A percentile compares a stretch with the other conserved stretches of the same genome.
Evolutionary conservation across 805 yeast species (phyloP).

Genomic region (Monosporozyma servazzii): DNA sequence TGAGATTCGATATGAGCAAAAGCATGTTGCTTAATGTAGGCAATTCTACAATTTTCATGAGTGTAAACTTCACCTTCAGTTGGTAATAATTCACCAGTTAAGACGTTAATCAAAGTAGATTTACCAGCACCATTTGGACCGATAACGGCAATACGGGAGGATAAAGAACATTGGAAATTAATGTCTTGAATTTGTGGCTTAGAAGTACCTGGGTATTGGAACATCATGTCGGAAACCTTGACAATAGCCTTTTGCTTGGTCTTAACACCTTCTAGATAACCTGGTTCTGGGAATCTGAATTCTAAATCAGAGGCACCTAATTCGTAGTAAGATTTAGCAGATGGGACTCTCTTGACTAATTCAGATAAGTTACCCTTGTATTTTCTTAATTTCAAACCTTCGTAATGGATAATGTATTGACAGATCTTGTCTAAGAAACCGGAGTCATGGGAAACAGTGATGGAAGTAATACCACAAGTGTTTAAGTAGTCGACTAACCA

Average conservation of each 20-base stretch:
- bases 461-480: slow-evolving; percentile 97
- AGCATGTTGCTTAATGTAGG: slow-evolving; percentile 99
- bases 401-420: slow-evolving; percentile 99
- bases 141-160: slow-evolving; percentile 99
- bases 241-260: slow-evolving; percentile 99
- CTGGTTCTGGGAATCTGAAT: slow-evolving; percentile 99
- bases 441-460: slow-evolving; percentile 98
- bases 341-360: slow-evolving; percentile 96
- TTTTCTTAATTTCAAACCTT: slow-evolving; percentile 98
- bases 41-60: slow-evolving; percentile 99
- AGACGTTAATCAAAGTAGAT: slow-evolving; percentile 95
- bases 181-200: slow-evolving; percentile 90
- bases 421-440: slow-evolving; percentile 97
- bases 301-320: slow-evolving; percentile 96
- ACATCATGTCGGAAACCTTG: slow-evolving; percentile 91
- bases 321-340: slow-evolving; percentile 98
- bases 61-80: slow-evolving; percentile 98
- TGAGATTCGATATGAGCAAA: slow-evolving; percentile 98
- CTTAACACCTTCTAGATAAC: slow-evolving; percentile 99
- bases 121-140: slow-evolving; percentile 99
- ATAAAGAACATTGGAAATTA: slow-evolving; percentile 97
- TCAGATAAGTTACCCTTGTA: slow-evolving; percentile 99
- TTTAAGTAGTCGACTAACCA: slow-evolving; percentile 99
- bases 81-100: slow-evolving; percentile 99
- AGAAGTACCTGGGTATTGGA: slow-evolving; percentile 99